A percentile compares a stretch with the other conserved stretches of the same genome.
Conservation (phyloP, 768 basidiomycete species). For the Mycena rebaudengoi region DNA sequence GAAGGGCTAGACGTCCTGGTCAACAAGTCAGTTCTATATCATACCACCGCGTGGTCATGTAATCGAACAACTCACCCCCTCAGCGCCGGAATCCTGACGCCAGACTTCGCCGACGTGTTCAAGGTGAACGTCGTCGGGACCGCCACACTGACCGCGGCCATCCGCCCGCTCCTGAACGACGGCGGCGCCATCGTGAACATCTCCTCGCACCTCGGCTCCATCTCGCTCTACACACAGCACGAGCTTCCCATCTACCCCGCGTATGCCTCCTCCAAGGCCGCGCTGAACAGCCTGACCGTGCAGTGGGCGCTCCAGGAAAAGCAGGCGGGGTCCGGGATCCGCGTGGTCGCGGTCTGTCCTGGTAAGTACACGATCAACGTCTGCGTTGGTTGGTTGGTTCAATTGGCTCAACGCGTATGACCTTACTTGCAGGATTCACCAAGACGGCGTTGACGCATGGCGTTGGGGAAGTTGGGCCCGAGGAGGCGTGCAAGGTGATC, state of each 20-base stretch:
- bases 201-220: slow-evolving; percentile 13
- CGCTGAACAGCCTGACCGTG: slow-evolving; percentile 14
- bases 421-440: background rate
- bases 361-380: too few relatives aligned
- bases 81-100: slow-evolving; percentile 3
- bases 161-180: slow-evolving; percentile 5
- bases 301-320: slow-evolving; percentile 16
- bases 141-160: background rate
- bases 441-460: slow-evolving; percentile 5
- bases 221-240: background rate
- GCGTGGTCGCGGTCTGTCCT: slow-evolving; percentile 18
- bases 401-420: background rate
- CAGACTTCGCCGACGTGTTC: background rate
- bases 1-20: slow-evolving; percentile 12
- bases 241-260: background rate
- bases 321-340: slow-evolving; percentile 10
- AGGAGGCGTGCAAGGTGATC: slow-evolving; percentile 13
- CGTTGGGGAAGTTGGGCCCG: background rate
- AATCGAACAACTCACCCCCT: background rate
- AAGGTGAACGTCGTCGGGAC: slow-evolving; percentile 16
- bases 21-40: slow-evolving; percentile 6
- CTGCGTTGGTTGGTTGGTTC: too few relatives aligned
- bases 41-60: background rate
- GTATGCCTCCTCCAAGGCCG: slow-evolving; percentile 17
- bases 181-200: slow-evolving; percentile 18